A percentile compares a stretch with the other conserved stretches of the same genome.
phyloP scores from a whole-genome alignment of 306 rosid species.

The Arachis stenosperma region DNA sequence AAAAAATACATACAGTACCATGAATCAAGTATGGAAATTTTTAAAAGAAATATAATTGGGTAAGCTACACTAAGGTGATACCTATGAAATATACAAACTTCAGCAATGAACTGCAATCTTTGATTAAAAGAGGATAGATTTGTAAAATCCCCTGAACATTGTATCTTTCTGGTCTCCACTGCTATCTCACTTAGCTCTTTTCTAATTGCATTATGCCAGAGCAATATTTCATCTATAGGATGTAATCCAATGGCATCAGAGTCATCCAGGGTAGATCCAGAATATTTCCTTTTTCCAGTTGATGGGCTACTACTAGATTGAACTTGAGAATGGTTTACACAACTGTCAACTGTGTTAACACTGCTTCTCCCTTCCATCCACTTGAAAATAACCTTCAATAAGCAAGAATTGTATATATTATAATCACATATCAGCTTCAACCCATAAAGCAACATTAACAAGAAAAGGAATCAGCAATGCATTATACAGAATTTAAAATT shows the following conservation, averaged over 20 bases:
- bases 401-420: slow-evolving; percentile 37
- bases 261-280: slow-evolving; percentile 60
- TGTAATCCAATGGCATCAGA: slow-evolving; percentile 60
- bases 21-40: slow-evolving; percentile 6
- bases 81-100: slow-evolving; percentile 98
- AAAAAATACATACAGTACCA: not conserved
- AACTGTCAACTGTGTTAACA: slow-evolving; percentile 42
- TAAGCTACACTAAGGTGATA: slow-evolving; percentile 43
- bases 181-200: slow-evolving; percentile 82
- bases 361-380: slow-evolving; percentile 81
- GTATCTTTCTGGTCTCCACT: slow-evolving; percentile 60
- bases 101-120: slow-evolving; percentile 91
- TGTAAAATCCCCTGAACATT: slow-evolving; percentile 70
- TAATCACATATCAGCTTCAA: slow-evolving; percentile 30
- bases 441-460: slow-evolving; percentile 7
- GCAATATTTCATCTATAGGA: slow-evolving; percentile 92
- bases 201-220: slow-evolving; percentile 97
- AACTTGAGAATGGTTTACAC: slow-evolving; percentile 53
- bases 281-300: slow-evolving; percentile 81
- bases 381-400: slow-evolving; percentile 83
- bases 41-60: slow-evolving; percentile 33
- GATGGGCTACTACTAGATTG: slow-evolving; percentile 53
- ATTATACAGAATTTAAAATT: slow-evolving; percentile 14
- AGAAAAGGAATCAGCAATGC: slow-evolving; percentile 23
- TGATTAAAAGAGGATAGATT: slow-evolving; percentile 79